phyloP scores from a whole-genome alignment of 2,329 filamentous ascomycete genomes.

The Fusarium keratoplasticum region DNA sequence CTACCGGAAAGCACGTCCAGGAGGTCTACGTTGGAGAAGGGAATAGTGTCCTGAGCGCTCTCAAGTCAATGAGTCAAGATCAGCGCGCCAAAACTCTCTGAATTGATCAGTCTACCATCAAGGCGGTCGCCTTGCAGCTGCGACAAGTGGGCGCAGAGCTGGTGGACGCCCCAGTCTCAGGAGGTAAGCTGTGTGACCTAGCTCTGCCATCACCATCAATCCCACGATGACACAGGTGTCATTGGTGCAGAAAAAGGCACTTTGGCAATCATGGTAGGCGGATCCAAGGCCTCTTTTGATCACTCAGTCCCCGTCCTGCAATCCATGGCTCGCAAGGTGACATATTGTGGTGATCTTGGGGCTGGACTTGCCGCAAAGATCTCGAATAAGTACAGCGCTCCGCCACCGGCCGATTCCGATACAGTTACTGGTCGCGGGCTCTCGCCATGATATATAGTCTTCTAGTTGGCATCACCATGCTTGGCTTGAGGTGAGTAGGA shows the following conservation, averaged over 20 bases:
- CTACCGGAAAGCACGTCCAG: not conserved
- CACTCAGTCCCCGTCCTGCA: not conserved
- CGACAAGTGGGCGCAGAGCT: not conserved
- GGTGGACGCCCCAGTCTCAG: not conserved
- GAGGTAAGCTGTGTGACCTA: not conserved
- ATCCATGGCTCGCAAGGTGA: not conserved
- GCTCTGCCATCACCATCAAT: not conserved
- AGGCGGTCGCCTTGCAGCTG: not conserved
- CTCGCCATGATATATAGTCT: not conserved
- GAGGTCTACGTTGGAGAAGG: not conserved
- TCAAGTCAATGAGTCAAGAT: not conserved
- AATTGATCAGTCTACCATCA: not conserved
- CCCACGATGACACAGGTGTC: not conserved
- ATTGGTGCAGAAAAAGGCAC: not conserved
- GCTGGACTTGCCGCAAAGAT: not conserved
- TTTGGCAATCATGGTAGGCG: not conserved
- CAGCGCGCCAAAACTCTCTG: not conserved
- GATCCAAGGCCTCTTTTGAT: not conserved
- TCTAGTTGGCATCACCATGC: not conserved
- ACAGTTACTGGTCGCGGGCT: not conserved
- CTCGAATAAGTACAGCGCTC: not conserved
- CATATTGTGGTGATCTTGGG: not conserved
- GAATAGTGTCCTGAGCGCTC: not conserved
- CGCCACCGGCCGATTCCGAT: not conserved
- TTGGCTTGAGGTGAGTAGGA: not conserved